Percentiles rank a stretch among this genome's conserved stretches.
phyloP scores from a whole-genome alignment of 2,329 filamentous ascomycete species.

The Calonectria naviculata region DNA sequence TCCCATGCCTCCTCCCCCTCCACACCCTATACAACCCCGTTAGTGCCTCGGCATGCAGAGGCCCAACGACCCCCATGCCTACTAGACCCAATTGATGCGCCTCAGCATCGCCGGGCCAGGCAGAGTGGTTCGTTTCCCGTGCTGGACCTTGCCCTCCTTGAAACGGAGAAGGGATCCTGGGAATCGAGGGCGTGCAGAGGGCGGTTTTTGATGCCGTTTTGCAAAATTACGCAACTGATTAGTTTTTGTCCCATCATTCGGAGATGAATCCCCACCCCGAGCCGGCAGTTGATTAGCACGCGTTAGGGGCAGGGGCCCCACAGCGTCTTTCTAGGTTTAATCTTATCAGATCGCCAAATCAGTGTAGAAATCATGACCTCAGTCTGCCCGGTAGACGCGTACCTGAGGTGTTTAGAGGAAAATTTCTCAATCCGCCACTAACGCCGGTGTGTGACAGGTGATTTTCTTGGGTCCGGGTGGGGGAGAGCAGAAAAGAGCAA shows the following conservation, averaged over 20 bases:
- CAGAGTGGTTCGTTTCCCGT: constrained; percentile 1
- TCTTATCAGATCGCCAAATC: constrained; percentile 2
- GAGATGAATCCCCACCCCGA: constrained; percentile 5
- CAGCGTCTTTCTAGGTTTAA: background rate
- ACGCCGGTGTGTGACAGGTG: background rate
- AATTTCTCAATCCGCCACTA: constrained; percentile 1
- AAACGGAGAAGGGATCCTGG: background rate
- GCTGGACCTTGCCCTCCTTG: background rate
- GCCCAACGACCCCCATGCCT: constrained; percentile 1
- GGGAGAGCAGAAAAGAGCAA: background rate
- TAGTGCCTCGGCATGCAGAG: constrained; percentile 4
- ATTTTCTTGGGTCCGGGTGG: background rate
- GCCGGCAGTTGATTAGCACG: constrained; percentile 4
- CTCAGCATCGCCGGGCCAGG: background rate
- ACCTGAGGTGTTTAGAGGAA: constrained; percentile 4
- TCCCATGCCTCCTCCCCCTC: background rate
- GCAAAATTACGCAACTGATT: background rate
- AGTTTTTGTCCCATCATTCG: constrained; percentile 4
- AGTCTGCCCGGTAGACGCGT: background rate
- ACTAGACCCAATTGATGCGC: background rate
- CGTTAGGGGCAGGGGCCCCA: constrained; percentile 2
- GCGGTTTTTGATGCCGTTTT: background rate
- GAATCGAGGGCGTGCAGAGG: background rate
- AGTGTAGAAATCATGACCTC: background rate
- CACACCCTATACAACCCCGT: background rate